Base-by-base conservation (phyloP, 2,329 filamentous ascomycete genomes). In the Paraconiothyrium sp. region DNA sequence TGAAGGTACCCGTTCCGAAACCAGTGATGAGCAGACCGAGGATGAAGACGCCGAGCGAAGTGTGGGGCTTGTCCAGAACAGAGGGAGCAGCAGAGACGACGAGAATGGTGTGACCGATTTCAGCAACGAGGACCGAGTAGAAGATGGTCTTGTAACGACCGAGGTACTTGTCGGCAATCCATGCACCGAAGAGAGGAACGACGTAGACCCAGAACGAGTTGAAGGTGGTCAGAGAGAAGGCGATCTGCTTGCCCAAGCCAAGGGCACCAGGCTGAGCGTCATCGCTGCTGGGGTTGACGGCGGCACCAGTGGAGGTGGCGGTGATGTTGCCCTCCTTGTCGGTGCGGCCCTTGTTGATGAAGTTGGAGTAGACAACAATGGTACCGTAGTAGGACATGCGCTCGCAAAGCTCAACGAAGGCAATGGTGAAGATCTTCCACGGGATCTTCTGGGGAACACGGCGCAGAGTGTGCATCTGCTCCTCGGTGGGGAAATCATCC, bases 361-460 rank as follows among this genome's bases (percentile, higher is more conserved):
- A 48, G 49, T 56, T 82, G 80, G 69, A 80, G 84, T 88, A 90
- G 44, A 90, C 83, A 39, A 88, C 83, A 37, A 85, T 84, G 1
- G 87, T 88, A 61, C 89, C 90, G 69, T 91, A 91, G 84, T 90
- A 92, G 7, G 88, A 89, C 80, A 90, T 91, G 47, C 89, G 87
- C 79, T 92, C 90, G 79, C 87, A 90, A 60, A 91, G 80, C 76
- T 92, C 90, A 57, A 89, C 85, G 62, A 90, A 86, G 54, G 88
- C 89, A 55, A 92, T 85, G 24, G 86, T 86, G 78, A 87, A 92
- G 63, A 88, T 84, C 59, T 83, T 78, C 82, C 83, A 87, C 59
- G 87, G 86, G 61, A 92, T 84, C 67, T 81, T 82, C 64, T 85
- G 87, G 4, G 87, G 84, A 34, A 89, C 84, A 62, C 86, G 85